These are phyloP conservation scores for Graphilbum fragrans DNA, from an alignment of 2,329 filamentous ascomycete species.

Conservation along the genomic window DNA sequence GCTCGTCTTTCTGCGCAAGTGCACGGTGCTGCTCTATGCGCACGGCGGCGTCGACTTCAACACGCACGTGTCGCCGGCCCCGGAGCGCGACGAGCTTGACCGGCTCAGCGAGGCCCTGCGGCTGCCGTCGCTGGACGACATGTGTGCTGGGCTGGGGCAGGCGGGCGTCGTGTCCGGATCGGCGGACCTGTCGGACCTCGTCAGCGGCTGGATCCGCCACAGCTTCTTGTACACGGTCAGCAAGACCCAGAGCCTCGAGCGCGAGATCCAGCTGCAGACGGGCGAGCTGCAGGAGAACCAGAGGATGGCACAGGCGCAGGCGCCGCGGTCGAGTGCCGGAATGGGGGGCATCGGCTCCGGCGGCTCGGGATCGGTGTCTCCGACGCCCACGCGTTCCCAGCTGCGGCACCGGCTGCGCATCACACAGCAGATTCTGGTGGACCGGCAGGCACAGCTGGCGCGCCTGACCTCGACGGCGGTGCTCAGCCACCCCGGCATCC, in stretches of 20 bases:
- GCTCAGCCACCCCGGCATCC: conserved; percentile 75
- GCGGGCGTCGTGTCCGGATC: conserved; percentile 10
- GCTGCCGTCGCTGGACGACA: conserved; percentile 66
- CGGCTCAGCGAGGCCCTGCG: conserved; percentile 66
- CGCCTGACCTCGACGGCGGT: conserved; percentile 26
- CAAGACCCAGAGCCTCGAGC: conserved; percentile 5
- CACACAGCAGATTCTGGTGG: conserved; percentile 10
- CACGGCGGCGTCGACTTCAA: conserved; percentile 84
- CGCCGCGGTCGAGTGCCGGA: no score
- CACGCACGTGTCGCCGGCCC: conserved; percentile 47
- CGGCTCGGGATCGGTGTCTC: conserved; percentile 1
- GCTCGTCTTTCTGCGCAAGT: conserved; percentile 80
- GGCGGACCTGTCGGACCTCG: conserved; percentile 24
- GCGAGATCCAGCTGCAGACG: neutral
- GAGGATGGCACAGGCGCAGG: no score
- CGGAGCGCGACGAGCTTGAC: conserved; percentile 65
- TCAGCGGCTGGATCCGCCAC: conserved; percentile 64
- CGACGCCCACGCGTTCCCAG: neutral
- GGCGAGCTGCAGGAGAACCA: neutral
- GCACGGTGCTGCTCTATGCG: conserved; percentile 70
- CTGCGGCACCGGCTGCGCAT: conserved; percentile 1
- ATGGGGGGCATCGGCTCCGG: no score
- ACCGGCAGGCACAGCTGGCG: neutral
- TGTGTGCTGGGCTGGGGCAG: conserved; percentile 51
- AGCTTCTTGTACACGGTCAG: conserved; percentile 17